Conservation (phyloP, 306 rosid species). For the Cicer cuneatum region DNA sequence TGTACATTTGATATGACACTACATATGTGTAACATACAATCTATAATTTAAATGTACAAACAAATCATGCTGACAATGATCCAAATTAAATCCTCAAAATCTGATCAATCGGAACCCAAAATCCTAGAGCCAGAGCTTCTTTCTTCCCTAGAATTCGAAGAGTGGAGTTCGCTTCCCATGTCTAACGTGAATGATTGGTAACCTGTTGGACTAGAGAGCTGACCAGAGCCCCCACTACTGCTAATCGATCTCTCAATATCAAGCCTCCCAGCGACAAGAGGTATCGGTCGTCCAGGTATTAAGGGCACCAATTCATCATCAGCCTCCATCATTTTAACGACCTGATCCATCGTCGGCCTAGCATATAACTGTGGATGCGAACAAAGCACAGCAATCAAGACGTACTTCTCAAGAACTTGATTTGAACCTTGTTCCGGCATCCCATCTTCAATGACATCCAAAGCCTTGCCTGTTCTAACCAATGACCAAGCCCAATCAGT, state of each 20-base stretch:
- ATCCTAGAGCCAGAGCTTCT: conserved; percentile 49
- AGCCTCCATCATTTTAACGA: conserved; percentile 92
- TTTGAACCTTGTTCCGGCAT: conserved; percentile 65
- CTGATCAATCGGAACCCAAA: conserved; percentile 38
- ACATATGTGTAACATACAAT: conserved; percentile 45
- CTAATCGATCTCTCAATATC: conserved; percentile 78
- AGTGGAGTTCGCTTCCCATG: conserved; percentile 41
- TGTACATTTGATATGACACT: conserved; percentile 41
- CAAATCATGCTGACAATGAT: conserved; percentile 37
- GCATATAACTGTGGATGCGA: conserved; percentile 95
- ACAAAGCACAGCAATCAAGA: conserved; percentile 80
- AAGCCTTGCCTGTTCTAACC: conserved; percentile 65
- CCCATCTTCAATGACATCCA: conserved; percentile 79
- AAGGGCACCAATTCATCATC: conserved; percentile 74
- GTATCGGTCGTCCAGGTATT: conserved; percentile 78
- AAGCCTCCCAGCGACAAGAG: conserved; percentile 70
- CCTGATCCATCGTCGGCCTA: conserved; percentile 98
- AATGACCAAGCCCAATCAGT: conserved; percentile 95
- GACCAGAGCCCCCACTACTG: conserved; percentile 64
- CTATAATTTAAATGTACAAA: conserved; percentile 44
- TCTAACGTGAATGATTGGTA: conserved; percentile 50
- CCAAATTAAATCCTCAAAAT: conserved; percentile 23
- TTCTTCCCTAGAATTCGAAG: conserved; percentile 48
- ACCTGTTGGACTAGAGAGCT: conserved; percentile 64
- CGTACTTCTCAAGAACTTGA: conserved; percentile 81